Percentiles rank a stretch among this genome's conserved stretches.
Evolutionary conservation across 257 asterid genomes (phyloP).

Genomic region (Lantana camara): DNA sequence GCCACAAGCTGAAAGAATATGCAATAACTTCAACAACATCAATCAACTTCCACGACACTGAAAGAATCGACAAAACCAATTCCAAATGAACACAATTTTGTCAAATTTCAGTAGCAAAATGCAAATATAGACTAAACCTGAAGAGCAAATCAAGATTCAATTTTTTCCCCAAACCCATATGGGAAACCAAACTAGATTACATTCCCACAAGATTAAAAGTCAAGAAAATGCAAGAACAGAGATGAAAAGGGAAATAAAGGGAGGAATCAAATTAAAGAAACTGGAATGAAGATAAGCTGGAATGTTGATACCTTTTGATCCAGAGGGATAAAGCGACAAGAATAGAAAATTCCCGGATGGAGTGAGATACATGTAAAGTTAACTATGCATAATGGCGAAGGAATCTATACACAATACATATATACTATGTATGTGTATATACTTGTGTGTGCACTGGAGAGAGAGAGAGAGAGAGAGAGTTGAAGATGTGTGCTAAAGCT

Average conservation of each 20-base stretch:
- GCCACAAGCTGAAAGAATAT: background rate
- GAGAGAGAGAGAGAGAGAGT: background rate
- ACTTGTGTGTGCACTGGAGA: background rate
- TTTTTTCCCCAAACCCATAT: background rate
- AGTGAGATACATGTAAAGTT: conserved; percentile 17
- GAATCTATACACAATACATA: conserved; percentile 26
- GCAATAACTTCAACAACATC: background rate
- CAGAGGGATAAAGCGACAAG: conserved; percentile 18
- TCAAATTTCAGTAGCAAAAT: background rate
- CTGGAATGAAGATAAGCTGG: conserved; percentile 26
- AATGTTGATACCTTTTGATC: conserved; percentile 36
- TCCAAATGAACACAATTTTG: no score
- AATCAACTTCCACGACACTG: background rate
- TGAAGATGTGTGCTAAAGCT: background rate
- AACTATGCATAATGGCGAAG: conserved; percentile 14
- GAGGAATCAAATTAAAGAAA: conserved; percentile 1
- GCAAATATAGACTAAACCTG: conserved; percentile 20
- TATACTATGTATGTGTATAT: background rate
- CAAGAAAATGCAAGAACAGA: conserved; percentile 9
- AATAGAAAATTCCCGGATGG: conserved; percentile 29
- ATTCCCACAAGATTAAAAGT: background rate
- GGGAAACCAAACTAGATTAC: conserved; percentile 12
- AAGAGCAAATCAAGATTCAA: conserved; percentile 14
- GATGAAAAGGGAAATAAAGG: background rate
- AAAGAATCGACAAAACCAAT: conserved; percentile 12